These are phyloP conservation scores for Tuber magnatum DNA, from an alignment of 495 filamentous ascomycete genomes.

Conservation along the genomic window DNA sequence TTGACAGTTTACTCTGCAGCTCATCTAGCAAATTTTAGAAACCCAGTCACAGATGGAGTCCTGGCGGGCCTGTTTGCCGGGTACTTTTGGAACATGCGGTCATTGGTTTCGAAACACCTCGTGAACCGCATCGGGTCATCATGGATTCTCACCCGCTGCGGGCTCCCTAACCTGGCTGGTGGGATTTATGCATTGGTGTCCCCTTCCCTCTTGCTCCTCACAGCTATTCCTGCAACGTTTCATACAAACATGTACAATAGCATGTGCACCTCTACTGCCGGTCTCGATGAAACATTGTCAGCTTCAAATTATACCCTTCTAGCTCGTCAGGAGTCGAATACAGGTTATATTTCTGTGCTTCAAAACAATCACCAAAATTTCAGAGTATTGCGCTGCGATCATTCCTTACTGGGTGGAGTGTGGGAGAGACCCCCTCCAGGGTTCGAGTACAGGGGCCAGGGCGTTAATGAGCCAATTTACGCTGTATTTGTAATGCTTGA, in stretches of 20 bases:
- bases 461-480: constrained; percentile 76
- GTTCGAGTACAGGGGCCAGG: constrained; percentile 42
- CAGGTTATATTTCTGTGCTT: constrained; percentile 86
- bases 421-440: constrained; percentile 59
- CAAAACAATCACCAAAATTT: constrained; percentile 64
- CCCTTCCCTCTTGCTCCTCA: constrained; percentile 59
- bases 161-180: constrained; percentile 60
- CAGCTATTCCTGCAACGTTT: constrained; percentile 43
- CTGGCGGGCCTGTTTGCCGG: constrained; percentile 48
- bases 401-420: constrained; percentile 89
- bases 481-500: constrained; percentile 89
- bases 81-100: constrained; percentile 57
- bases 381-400: constrained; percentile 83
- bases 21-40: constrained; percentile 14
- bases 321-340: constrained; percentile 72
- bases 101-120: constrained; percentile 48
- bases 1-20: constrained; percentile 60
- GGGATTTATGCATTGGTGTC: constrained; percentile 56
- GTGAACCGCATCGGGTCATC: constrained; percentile 54
- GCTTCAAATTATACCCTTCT: constrained; percentile 56
- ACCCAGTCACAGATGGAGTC: constrained; percentile 25
- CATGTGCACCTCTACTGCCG: constrained; percentile 53
- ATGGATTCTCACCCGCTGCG: constrained; percentile 60
- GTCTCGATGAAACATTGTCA: constrained; percentile 58
- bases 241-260: constrained; percentile 65